These are phyloP conservation scores for Ophiobolus disseminans DNA, from an alignment of 2,329 filamentous ascomycete genomes.

Conservation along the genomic window DNA sequence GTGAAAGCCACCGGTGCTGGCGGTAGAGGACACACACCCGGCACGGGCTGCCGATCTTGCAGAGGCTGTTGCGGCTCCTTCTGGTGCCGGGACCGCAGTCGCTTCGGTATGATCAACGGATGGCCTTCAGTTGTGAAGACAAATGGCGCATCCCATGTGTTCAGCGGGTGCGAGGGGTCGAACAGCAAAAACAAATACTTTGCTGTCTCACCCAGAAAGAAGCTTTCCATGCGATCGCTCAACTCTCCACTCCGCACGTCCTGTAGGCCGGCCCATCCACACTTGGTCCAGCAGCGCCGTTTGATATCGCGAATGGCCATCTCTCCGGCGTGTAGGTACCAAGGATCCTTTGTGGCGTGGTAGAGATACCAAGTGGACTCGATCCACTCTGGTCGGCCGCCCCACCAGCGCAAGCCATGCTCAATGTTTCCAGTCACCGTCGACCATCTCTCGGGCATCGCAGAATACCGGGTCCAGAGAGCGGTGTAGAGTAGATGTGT, in stretches of 20 bases:
- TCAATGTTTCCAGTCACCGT: slow-evolving; percentile 84
- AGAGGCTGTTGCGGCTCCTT: slow-evolving; percentile 2
- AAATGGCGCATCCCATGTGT: slow-evolving; percentile 82
- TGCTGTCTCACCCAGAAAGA: slow-evolving; percentile 94
- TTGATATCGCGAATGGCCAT: slow-evolving; percentile 93
- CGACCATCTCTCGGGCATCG: slow-evolving; percentile 93
- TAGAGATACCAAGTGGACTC: slow-evolving; percentile 98
- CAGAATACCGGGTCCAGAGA: slow-evolving; percentile 93
- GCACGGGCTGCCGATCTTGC: slow-evolving; percentile 23
- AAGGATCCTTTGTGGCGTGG: slow-evolving; percentile 88
- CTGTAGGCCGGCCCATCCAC: slow-evolving; percentile 87
- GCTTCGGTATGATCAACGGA: slow-evolving; percentile 79
- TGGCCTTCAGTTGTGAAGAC: slow-evolving; percentile 98
- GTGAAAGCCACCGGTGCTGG: slow-evolving; percentile 68
- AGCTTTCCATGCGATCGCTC: slow-evolving; percentile 97
- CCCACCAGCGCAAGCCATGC: slow-evolving; percentile 90
- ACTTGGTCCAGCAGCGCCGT: slow-evolving; percentile 85
- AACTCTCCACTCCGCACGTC: slow-evolving; percentile 73
- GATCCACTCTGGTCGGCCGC: slow-evolving; percentile 92
- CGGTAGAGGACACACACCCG: slow-evolving; percentile 71
- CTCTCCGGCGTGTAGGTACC: slow-evolving; percentile 94
- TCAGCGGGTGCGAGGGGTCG: slow-evolving; percentile 83
- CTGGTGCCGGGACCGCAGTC: slow-evolving; percentile 36
- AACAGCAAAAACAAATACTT: slow-evolving; percentile 96
- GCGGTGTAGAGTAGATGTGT: slow-evolving; percentile 91